These are phyloP conservation scores for Ophiostoma quercus DNA, from an alignment of 2,329 filamentous ascomycete genomes.

Conservation along the genomic window DNA sequence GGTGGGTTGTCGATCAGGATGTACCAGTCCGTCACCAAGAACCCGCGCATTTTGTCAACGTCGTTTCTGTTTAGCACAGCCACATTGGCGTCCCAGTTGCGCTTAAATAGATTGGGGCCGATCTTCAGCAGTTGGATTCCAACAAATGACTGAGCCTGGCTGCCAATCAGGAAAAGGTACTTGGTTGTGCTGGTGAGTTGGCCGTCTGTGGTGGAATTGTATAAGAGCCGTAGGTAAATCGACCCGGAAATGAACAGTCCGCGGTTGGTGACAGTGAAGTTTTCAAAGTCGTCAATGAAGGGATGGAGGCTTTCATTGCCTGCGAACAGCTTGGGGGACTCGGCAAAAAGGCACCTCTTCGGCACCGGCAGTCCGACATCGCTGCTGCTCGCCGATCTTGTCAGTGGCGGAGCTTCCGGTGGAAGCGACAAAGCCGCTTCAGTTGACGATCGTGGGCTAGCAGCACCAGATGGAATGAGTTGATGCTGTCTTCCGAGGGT, in stretches of 20 bases:
- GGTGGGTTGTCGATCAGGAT: conserved; percentile 18
- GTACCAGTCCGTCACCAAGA: conserved; percentile 18
- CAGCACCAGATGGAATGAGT: not conserved
- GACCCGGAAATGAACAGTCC: conserved; percentile 21
- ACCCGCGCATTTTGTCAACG: not conserved
- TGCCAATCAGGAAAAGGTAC: conserved; percentile 23
- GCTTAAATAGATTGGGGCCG: conserved; percentile 24
- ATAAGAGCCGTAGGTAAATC: conserved; percentile 16
- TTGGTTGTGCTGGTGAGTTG: not conserved
- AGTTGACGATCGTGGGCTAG: not conserved
- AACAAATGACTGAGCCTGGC: conserved; percentile 4
- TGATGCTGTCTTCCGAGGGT: not conserved
- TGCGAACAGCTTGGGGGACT: conserved; percentile 21
- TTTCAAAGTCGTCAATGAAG: conserved; percentile 19
- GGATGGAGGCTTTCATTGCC: conserved; percentile 16
- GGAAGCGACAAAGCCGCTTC: not conserved
- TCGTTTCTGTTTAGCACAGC: conserved; percentile 1
- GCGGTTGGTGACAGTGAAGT: conserved; percentile 22
- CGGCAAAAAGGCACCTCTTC: conserved; percentile 21
- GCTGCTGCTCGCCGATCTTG: not conserved
- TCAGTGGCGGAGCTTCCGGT: not conserved
- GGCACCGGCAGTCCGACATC: not conserved
- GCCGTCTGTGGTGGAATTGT: not conserved
- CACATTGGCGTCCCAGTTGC: conserved; percentile 18
- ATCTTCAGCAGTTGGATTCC: conserved; percentile 23